Percentiles rank a stretch among this genome's conserved stretches.
Evolutionary conservation across 2,329 filamentous ascomycete genomes (phyloP).

Genomic region (Ampelomyces quisqualis): DNA sequence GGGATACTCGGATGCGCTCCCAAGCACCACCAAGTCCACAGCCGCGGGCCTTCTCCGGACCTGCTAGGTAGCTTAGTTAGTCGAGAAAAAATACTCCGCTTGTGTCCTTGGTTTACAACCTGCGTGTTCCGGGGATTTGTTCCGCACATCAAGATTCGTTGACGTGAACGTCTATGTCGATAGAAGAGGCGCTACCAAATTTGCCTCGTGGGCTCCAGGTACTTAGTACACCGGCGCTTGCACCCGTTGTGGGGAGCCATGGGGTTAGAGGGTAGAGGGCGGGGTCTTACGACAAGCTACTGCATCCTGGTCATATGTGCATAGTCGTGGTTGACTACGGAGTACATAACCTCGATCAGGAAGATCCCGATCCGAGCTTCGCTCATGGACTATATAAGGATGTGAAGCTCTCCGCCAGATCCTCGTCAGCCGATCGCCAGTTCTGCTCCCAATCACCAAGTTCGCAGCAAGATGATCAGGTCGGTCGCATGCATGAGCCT

Average conservation of each 20-base stretch:
- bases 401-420: neutral
- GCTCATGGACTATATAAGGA: constrained; percentile 1
- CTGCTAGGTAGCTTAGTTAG: constrained; percentile 10
- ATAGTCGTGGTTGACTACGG: too few relatives aligned
- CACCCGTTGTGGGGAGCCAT: constrained; percentile 18
- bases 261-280: constrained; percentile 25
- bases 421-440: neutral
- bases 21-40: constrained; percentile 10
- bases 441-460: neutral
- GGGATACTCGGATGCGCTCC: constrained; percentile 27
- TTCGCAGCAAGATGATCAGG: constrained; percentile 21
- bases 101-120: neutral
- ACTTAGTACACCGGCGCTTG: constrained; percentile 20
- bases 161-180: neutral
- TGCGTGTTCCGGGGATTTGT: constrained; percentile 1
- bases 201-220: constrained; percentile 17
- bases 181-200: constrained; percentile 14
- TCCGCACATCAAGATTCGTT: constrained; percentile 12
- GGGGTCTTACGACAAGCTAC: constrained; percentile 23
- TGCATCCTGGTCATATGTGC: constrained; percentile 17
- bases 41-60: constrained; percentile 19
- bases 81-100: neutral
- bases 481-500: constrained; percentile 26
- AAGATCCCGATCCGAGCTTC: constrained; percentile 3
- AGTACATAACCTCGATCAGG: neutral